Base-by-base conservation (phyloP, 2,329 filamentous ascomycete genomes). In the Cladosporium sp. region DNA sequence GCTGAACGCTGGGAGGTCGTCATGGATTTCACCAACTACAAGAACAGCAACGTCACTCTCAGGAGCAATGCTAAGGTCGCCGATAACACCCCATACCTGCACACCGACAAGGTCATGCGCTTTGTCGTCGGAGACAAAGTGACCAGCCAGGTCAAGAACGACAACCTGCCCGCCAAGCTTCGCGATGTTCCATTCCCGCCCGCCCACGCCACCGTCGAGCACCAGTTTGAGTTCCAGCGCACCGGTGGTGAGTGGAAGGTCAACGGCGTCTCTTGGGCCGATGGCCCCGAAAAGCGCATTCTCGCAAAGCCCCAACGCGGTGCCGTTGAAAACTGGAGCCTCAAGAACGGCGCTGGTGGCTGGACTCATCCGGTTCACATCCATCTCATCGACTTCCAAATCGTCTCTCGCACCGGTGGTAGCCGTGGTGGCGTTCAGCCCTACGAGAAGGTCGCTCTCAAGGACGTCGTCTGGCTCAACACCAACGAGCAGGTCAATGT, bases 1-100 rank as follows among this genome's bases (percentile, higher is more conserved):
- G 79, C 76, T 4, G 79, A 82, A 59, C 72, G 79, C 3, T 82
- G 76, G 55, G 79, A 83, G 55, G 65, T 82, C 20, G 67, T 82
- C 15, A 63, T 82, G 50, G 79, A 82, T 63, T 83, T 83, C 56
- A 61, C 72, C 12, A 50, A 57, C 2, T 76, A 69, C 53, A 67
- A 66, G 1, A 75, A 75, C 36, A 67, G 78, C 59, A 78, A 75
- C 52, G 54, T 67, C 29, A 62, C 58, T 0, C 54, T 59, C 15
- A 32, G 27, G 15, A 56, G 53, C 52, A 62, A 59, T 53, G 56
- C 56, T 38, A 45, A 55, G 40, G 51, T 56, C n/a, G 53, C 53
- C 11, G 32, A 25, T 7, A 56, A 57, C 33, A 61, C 80, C 54
- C 72, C 68, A 7, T 77, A 79, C 56, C 82, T 73, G 58, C 62